These are phyloP conservation scores for Aspergillus bombycis DNA, from an alignment of 2,329 filamentous ascomycete species.

Conservation along the genomic window DNA sequence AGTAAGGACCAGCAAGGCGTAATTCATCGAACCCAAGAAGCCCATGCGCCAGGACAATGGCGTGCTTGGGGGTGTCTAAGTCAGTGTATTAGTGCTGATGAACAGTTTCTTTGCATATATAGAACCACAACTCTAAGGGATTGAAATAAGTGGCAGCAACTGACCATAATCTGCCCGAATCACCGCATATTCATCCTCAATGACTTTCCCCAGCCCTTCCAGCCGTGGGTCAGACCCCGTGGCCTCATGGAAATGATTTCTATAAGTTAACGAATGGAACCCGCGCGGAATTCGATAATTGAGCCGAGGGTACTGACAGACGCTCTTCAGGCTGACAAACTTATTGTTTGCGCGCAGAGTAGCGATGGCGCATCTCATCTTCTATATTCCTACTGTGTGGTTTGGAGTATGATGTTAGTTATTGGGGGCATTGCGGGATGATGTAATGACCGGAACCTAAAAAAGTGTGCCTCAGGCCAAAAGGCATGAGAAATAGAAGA, in stretches of 20 bases:
- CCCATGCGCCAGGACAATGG: constrained; percentile 67
- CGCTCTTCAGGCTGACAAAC: not conserved
- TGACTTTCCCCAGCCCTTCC: constrained; percentile 54
- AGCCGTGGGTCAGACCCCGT: constrained; percentile 51
- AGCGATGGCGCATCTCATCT: not conserved
- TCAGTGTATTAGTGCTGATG: not conserved
- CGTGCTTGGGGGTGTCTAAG: constrained; percentile 53
- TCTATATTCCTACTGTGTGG: not conserved
- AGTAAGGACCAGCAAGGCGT: constrained; percentile 54
- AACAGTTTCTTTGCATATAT: not conserved
- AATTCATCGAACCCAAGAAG: constrained; percentile 68
- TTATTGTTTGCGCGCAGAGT: constrained; percentile 1
- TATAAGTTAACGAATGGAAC: constrained; percentile 24
- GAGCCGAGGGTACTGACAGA: not conserved
- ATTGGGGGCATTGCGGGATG: not conserved
- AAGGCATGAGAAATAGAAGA: not conserved
- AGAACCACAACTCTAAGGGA: not conserved
- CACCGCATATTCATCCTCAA: constrained; percentile 64
- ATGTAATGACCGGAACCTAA: not conserved
- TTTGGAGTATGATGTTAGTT: not conserved
- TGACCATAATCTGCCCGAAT: constrained; percentile 62
- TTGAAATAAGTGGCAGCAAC: not conserved
- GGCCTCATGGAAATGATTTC: constrained; percentile 12
- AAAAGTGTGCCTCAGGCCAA: not conserved
- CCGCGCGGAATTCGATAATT: constrained; percentile 7